These are phyloP conservation scores for Picea sitchensis DNA, from an alignment of 75 land plant species.

Conservation along the genomic window DNA sequence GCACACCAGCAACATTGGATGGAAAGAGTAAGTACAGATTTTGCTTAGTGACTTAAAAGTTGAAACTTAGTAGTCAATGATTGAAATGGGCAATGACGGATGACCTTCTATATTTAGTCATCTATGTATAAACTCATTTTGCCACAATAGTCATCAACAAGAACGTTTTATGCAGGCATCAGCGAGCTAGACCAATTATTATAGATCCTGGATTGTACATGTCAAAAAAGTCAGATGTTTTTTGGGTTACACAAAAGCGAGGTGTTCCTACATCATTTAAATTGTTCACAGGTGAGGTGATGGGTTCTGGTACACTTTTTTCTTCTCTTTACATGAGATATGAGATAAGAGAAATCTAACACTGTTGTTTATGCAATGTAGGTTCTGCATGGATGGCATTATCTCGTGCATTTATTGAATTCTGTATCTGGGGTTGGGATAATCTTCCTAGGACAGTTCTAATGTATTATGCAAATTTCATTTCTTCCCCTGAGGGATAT, in stretches of 20 bases:
- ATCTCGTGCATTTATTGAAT: constrained; percentile 68
- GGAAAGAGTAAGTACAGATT: constrained; percentile 56
- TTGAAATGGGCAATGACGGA: no score
- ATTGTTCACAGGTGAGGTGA: constrained; percentile 67
- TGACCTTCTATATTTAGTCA: no score
- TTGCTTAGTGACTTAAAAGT: no score
- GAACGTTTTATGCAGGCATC: constrained; percentile 34
- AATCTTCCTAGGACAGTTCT: constrained; percentile 69
- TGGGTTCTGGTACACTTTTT: neutral
- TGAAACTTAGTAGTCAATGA: no score
- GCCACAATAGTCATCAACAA: neutral
- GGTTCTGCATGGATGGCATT: constrained; percentile 86
- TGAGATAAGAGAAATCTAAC: neutral
- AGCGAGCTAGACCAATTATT: constrained; percentile 83
- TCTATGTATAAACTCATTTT: no score
- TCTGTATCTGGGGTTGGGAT: constrained; percentile 77
- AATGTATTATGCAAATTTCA: constrained; percentile 87
- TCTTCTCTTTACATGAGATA: neutral
- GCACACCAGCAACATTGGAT: constrained; percentile 71
- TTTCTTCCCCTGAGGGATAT: constrained; percentile 80
- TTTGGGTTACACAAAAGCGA: constrained; percentile 76
- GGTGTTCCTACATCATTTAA: constrained; percentile 84
- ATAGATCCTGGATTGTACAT: constrained; percentile 91
- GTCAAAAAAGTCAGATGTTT: constrained; percentile 72
- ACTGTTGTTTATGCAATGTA: constrained; percentile 8